These are phyloP conservation scores for Pleurotus platypus DNA, from an alignment of 768 basidiomycete genomes.

Conservation along the genomic window DNA sequence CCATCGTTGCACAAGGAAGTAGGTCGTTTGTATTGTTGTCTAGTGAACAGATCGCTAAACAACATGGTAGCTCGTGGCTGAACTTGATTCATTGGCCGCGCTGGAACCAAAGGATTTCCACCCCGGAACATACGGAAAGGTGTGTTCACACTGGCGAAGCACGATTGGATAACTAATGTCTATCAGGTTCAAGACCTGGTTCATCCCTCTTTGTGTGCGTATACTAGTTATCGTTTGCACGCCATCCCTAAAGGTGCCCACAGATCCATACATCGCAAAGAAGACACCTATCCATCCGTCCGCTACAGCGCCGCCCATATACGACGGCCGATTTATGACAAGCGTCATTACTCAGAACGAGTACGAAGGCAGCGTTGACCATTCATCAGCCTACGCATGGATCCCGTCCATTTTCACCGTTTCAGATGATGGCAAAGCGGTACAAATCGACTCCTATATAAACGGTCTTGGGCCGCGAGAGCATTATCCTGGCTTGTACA, in stretches of 20 bases:
- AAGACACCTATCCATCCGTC: background rate
- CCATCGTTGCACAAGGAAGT: slow-evolving; percentile 13
- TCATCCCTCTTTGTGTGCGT: slow-evolving; percentile 14
- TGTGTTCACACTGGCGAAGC: background rate
- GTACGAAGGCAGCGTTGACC: background rate
- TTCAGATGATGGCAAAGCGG: slow-evolving; percentile 9
- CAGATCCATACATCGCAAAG: slow-evolving; percentile 11
- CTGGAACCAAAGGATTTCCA: slow-evolving; percentile 15
- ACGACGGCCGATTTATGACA: background rate
- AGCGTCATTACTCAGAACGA: background rate
- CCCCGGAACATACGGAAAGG: slow-evolving; percentile 13
- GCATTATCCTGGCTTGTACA: slow-evolving; percentile 8
- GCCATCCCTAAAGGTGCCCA: background rate
- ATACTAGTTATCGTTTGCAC: background rate
- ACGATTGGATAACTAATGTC: background rate
- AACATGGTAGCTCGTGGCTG: slow-evolving; percentile 8
- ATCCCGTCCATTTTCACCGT: slow-evolving; percentile 14
- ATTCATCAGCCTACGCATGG: slow-evolving; percentile 12
- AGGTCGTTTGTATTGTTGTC: background rate
- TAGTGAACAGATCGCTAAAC: background rate
- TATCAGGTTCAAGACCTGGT: slow-evolving; percentile 15
- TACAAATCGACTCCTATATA: slow-evolving; percentile 14
- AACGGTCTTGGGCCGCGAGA: slow-evolving; percentile 16
- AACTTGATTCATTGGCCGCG: slow-evolving; percentile 12
- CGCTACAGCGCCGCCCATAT: background rate